Percentiles rank a stretch among this genome's conserved stretches.
Evolutionary conservation across 805 yeast species (phyloP).

Genomic region (Nakazawaea wyomingensis): DNA sequence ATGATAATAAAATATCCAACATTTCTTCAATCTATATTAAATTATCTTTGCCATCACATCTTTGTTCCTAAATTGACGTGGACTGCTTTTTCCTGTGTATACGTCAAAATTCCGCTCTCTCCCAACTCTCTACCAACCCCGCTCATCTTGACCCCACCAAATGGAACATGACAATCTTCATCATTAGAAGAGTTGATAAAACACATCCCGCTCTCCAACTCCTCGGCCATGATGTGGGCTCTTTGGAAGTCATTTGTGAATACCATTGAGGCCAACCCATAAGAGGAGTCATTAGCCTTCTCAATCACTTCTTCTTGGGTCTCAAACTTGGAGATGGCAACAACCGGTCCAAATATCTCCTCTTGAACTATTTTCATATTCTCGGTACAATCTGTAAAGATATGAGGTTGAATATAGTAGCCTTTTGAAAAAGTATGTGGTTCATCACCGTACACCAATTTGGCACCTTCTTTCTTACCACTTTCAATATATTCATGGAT

Average conservation of each 20-base stretch:
- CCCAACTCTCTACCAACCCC: slow-evolving; percentile 84
- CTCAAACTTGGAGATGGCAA: slow-evolving; percentile 57
- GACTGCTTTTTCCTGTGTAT: slow-evolving; percentile 72
- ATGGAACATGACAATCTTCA: slow-evolving; percentile 61
- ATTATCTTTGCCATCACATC: slow-evolving; percentile 20
- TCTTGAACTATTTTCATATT: slow-evolving; percentile 64
- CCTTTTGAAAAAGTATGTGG: slow-evolving; percentile 46
- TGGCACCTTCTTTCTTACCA: slow-evolving; percentile 48
- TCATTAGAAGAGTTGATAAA: slow-evolving; percentile 69
- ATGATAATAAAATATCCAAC: no score
- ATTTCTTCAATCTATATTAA: background rate
- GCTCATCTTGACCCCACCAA: slow-evolving; percentile 76
- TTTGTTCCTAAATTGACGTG: slow-evolving; percentile 44
- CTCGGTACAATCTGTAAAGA: slow-evolving; percentile 66
- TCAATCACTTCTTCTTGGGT: slow-evolving; percentile 63
- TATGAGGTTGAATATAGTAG: slow-evolving; percentile 68
- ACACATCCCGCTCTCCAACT: slow-evolving; percentile 60
- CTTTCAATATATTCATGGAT: slow-evolving; percentile 37
- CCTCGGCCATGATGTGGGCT: slow-evolving; percentile 60
- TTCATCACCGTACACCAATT: slow-evolving; percentile 37
- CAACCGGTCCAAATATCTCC: slow-evolving; percentile 89
- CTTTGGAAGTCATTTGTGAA: slow-evolving; percentile 63
- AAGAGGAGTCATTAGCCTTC: slow-evolving; percentile 66
- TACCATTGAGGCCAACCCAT: slow-evolving; percentile 80
- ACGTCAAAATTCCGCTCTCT: slow-evolving; percentile 61